Evolutionary conservation across 495 filamentous ascomycete genomes (phyloP), one percentile per base, ranked within the genome.

Genomic region (Hypoxylon intermedium): DNA sequence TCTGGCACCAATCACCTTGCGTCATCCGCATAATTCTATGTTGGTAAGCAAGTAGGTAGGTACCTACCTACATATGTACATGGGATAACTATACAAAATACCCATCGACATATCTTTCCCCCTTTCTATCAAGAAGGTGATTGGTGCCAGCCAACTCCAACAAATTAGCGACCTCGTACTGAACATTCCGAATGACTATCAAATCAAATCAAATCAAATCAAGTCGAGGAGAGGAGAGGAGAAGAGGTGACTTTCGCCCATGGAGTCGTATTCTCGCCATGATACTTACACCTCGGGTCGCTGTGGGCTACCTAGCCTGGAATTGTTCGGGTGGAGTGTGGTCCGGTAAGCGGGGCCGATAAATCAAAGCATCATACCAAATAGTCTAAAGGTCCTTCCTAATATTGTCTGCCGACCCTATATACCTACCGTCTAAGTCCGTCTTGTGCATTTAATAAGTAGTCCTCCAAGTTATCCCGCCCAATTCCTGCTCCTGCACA

Each of bases 301-400:
- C 38, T 34, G 18, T 4, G 26, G 34, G 11, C 13, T 50, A 54
- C n/a, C n/a, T 36, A 36, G 34, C 16, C 40, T 63, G 31, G 33
- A 21, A 30, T 23, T 58, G 37, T 42, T 21, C 23, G 15, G 13
- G 60, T 63, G 60, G 60, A 63, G 53, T 53, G 16, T 31, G 19
- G 34, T 26, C 43, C 60, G 53, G 60, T 41, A 40, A 7, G 68
- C 53, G 68, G 68, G 68, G 68, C 60, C 61, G 61, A 46, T 21
- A 33, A 50, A 60, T 70, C 53, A 31, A 70, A 53, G 68, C 68
- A 70, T 70, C 65, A 70, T 70, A 38, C 46, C 45, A 63, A 26
- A 21, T 42, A 33, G 40, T 24, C 23, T 34, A 52, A 50, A 53
- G 58, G 52, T 52, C 52, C 60, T 58, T 63, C 60, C 42, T 55